Evolutionary conservation across 1,284 basidiomycete genomes (phyloP).

Genomic region (Boletellus dicymbophilus): DNA sequence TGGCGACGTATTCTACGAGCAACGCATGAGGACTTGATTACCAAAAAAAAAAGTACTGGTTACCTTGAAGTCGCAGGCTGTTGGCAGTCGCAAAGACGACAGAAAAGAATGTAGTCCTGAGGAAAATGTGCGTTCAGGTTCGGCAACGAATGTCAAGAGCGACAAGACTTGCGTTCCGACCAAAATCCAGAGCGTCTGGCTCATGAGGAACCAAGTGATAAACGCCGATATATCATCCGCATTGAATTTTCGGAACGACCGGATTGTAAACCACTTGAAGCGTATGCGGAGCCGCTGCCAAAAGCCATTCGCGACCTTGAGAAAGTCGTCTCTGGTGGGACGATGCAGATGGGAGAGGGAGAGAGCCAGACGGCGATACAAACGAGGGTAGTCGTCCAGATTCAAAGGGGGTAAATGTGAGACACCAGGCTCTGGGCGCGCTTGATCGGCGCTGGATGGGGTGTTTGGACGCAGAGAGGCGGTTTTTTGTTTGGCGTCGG

Average conservation of each 20-base stretch:
- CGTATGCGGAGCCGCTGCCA: conserved; percentile 90
- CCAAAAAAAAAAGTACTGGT: not conserved
- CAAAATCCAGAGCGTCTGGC: conserved; percentile 92
- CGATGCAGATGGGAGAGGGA: conserved; percentile 79
- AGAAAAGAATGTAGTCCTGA: conserved; percentile 93
- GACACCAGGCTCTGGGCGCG: conserved; percentile 4
- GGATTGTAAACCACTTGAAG: conserved; percentile 98
- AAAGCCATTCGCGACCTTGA: conserved; percentile 84
- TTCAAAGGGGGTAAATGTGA: conserved; percentile 35
- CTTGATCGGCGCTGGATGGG: conserved; percentile 2
- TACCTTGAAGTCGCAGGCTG: conserved; percentile 88
- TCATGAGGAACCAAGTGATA: conserved; percentile 92
- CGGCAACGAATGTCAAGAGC: not conserved
- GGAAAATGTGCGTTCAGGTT: conserved; percentile 15
- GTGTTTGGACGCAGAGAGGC: not conserved
- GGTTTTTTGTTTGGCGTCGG: conserved; percentile 7
- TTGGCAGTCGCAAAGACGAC: conserved; percentile 90
- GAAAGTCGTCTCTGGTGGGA: conserved; percentile 86
- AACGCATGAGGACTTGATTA: not conserved
- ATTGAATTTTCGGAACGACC: conserved; percentile 94
- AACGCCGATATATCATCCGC: conserved; percentile 98
- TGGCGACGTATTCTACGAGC: conserved; percentile 79
- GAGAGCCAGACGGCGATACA: conserved; percentile 75
- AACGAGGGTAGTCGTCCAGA: conserved; percentile 75
- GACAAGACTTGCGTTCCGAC: conserved; percentile 79